A percentile compares a stretch with the other conserved stretches of the same genome.
phyloP scores from a whole-genome alignment of 257 asterid species.

The Galeopsis tetrahit region DNA sequence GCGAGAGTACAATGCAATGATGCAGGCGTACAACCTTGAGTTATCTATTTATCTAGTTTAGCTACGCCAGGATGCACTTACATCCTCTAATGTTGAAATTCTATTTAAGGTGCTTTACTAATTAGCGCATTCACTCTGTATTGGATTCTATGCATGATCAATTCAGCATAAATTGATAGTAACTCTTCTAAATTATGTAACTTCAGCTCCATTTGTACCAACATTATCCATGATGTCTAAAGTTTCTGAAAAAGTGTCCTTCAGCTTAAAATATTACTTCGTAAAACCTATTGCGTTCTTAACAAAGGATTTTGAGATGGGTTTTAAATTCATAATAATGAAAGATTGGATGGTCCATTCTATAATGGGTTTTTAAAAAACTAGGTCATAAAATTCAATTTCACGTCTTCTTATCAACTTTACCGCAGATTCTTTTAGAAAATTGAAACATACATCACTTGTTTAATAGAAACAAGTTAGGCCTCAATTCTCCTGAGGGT shows the following conservation, averaged over 20 bases:
- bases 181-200: background rate
- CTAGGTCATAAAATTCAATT: no score
- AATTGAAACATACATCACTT: background rate
- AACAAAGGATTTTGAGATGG: background rate
- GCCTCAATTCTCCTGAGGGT: background rate
- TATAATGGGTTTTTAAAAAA: no score
- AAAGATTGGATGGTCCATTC: background rate
- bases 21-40: conserved; percentile 12
- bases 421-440: background rate
- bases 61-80: background rate
- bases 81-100: background rate
- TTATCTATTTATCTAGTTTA: conserved; percentile 21
- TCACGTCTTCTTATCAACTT: no score
- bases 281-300: no score
- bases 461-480: background rate
- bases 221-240: background rate
- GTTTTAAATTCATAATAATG: background rate
- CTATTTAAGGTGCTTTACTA: background rate
- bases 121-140: background rate
- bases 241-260: background rate
- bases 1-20: background rate
- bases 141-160: background rate
- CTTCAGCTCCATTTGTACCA: background rate
- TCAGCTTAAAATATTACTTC: no score
- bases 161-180: background rate